Evolutionary conservation across 2,329 filamentous ascomycete genomes (phyloP).

Genomic region (Fusarium sp.): DNA sequence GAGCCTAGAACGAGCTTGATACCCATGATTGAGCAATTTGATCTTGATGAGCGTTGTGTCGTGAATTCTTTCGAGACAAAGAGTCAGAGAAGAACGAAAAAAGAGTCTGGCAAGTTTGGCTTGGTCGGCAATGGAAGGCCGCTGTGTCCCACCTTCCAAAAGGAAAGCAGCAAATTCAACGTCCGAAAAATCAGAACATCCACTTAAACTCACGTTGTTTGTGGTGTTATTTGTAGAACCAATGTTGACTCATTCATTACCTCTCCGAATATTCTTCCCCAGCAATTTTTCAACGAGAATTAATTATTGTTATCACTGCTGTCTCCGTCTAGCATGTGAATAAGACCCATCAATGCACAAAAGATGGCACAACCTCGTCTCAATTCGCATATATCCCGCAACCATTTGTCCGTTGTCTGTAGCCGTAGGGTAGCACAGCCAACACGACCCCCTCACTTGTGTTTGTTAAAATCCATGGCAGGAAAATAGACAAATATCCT

Average conservation of each 20-base stretch:
- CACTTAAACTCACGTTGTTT: not conserved
- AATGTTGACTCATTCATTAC: not conserved
- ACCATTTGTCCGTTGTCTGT: not conserved
- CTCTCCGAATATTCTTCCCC: not conserved
- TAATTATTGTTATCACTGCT: not conserved
- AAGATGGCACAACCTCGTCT: not conserved
- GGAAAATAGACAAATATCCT: not conserved
- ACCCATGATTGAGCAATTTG: not conserved
- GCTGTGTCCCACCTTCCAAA: not conserved
- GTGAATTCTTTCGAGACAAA: not conserved
- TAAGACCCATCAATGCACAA: not conserved
- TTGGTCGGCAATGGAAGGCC: not conserved
- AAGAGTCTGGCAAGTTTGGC: not conserved
- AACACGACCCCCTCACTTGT: not conserved
- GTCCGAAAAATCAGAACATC: not conserved
- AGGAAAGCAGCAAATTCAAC: not conserved
- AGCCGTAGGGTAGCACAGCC: not conserved
- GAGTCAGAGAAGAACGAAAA: not conserved
- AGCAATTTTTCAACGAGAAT: no score
- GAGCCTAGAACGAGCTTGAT: not conserved
- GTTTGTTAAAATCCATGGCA: not conserved
- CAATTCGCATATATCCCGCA: not conserved
- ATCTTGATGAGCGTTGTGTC: not conserved
- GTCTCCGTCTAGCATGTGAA: not conserved
- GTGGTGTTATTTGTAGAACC: not conserved